Evolutionary conservation across 441 rosid species (phyloP), one percentile per base, ranked within the genome.

Genomic region (Euphorbia celastroides): DNA sequence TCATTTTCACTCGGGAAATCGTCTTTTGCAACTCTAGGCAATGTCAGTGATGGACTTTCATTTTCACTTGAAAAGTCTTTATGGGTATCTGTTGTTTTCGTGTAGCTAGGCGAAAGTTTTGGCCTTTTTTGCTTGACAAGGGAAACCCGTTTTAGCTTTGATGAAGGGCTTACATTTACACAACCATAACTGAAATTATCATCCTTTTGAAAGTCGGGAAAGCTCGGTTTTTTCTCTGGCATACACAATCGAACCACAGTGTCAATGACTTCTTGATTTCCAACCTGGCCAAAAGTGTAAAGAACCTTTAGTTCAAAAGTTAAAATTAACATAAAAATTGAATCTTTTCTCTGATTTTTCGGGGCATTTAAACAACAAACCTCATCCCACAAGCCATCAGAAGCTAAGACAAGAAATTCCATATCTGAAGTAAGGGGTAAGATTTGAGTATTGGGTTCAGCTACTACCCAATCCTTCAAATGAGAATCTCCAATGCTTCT

Each of bases 401-500:
- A 88, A 70, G 95, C 96, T 65, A 92, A 77, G 66, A 92, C 77
- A 48, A 92, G 90, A 77, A 85, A 92, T 68, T 89, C 86, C 89
- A 79, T 86, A 54, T 88, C 92, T 7, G 80, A 75, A 23, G 81
- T 76, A 70, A 86, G 57, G 16, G 69, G 67, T 13, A 88, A 61
- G 67, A 82, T 67, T 31, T 68, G 76, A 32, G 93, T 88, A 0
- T 85, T 89, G 0, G 98, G 95, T 74, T 89, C 96, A 44, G 90
- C 96, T 62, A 78, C 22, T 5, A 89, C 86, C 96, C 95, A 92
- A 57, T 83, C 73, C 86, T 92, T 92, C 55, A 92, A 68, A 75
- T 88, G 87, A 60, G 93, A 86, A 81, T 92, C 96, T 50, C 96
- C 95, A 14, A 92, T 89, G 75, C 93, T 89, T 86, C 93, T 77